A percentile compares a stretch with the other conserved stretches of the same genome.
phyloP scores from a whole-genome alignment of 257 asterid species.

The Solanum arcanum region DNA sequence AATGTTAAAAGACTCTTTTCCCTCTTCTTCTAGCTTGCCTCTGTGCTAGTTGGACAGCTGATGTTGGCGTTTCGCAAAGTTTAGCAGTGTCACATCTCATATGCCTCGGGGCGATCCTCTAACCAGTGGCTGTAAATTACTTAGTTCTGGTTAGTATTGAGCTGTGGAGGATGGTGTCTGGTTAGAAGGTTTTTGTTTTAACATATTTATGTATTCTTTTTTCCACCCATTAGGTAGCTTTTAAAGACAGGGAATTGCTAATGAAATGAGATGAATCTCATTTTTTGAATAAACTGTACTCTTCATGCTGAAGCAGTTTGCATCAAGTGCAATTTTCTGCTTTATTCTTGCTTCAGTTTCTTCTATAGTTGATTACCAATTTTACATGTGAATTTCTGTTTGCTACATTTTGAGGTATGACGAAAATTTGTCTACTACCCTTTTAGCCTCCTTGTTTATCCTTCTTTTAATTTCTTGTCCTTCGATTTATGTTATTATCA shows the following conservation, averaged over 20 bases:
- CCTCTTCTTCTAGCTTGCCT: neutral
- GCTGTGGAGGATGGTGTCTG: neutral
- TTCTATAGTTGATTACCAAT: neutral
- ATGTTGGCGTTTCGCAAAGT: neutral
- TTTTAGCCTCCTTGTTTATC: neutral
- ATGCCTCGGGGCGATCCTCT: neutral
- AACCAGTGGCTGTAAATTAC: conserved; percentile 19
- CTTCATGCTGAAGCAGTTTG: neutral
- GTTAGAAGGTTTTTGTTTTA: neutral
- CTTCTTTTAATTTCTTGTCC: neutral
- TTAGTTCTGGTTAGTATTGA: neutral
- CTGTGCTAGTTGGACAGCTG: neutral
- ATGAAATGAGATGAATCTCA: neutral
- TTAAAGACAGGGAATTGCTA: neutral
- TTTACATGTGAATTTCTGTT: neutral
- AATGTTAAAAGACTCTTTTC: neutral
- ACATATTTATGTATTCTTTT: neutral
- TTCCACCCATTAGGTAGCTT: neutral
- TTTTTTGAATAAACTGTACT: neutral
- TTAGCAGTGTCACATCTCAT: neutral
- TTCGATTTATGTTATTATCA: neutral
- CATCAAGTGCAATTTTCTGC: neutral
- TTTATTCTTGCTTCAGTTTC: neutral
- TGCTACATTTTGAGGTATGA: neutral
- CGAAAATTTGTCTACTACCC: neutral